phyloP scores from a whole-genome alignment of 2,329 filamentous ascomycete genomes.

The Nothophoma quercina region DNA sequence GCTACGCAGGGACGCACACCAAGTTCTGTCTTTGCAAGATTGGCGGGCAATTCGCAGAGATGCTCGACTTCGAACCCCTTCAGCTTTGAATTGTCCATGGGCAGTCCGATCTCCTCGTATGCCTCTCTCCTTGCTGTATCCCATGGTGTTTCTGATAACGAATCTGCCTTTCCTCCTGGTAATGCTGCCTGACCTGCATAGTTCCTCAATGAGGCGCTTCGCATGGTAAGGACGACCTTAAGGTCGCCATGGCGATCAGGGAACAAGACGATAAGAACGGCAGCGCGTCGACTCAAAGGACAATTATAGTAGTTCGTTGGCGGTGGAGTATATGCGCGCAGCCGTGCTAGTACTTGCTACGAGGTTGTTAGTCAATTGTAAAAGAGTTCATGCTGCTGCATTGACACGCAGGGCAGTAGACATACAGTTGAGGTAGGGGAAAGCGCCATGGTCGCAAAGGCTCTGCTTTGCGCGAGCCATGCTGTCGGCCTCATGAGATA shows the following conservation, averaged over 20 bases:
- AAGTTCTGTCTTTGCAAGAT: constrained; percentile 60
- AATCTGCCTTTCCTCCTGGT: constrained; percentile 74
- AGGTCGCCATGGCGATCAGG: constrained; percentile 83
- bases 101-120: constrained; percentile 90
- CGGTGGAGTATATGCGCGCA: constrained; percentile 64
- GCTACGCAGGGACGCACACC: constrained; percentile 60
- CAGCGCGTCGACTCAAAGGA: constrained; percentile 73
- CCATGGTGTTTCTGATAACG: constrained; percentile 65
- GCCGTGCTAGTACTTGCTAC: constrained; percentile 61
- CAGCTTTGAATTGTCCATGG: constrained; percentile 71
- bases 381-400: neutral
- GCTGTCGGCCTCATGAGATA: constrained; percentile 31
- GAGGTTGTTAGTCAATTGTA: constrained; percentile 18
- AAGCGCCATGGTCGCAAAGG: constrained; percentile 38
- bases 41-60: constrained; percentile 78
- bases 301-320: constrained; percentile 64
- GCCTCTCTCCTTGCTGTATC: constrained; percentile 90
- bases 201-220: constrained; percentile 65
- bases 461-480: constrained; percentile 43
- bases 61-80: constrained; percentile 84
- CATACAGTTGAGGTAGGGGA: constrained; percentile 41
- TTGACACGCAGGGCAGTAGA: neutral
- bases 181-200: constrained; percentile 82
- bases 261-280: constrained; percentile 87
- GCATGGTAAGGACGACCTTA: constrained; percentile 69